Base-by-base conservation (phyloP, 805 yeast genomes). In the Spathaspora girioi region DNA sequence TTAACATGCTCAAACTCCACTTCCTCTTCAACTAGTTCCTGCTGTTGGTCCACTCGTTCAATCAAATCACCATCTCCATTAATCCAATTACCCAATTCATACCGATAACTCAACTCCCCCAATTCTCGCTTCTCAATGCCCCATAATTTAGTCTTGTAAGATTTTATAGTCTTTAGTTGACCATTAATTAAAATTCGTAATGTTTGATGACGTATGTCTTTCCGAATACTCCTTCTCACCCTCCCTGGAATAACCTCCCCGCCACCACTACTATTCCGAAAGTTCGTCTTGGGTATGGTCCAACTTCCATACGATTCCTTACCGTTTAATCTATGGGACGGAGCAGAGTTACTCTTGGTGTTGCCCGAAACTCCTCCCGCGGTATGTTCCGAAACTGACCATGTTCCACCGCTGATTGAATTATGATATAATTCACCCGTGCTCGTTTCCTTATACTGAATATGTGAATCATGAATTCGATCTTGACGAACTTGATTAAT, bases 61-160 rank as follows among this genome's bases (percentile, higher is more conserved):
- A 92, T 78, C 11, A 89, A 78, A 63, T 89, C 96, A 46, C 85
- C 88, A 54, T 81, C 83, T 5, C 91, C 91, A 65, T 87, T 89
- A 57, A 78, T 79, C 97, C 97, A 90, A 45, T 77, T 79, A 0
- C 87, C 88, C 54, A 84, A 79, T 9, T 67, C 71, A 63, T 80
- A 92, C 49, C 74, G 72, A 67, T 75, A 79, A 0, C 86, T 87
- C 57, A 91, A 73, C 58, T 86, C 94, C 32, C 78, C 76, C 2
- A 77, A 72, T 59, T 80, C 85, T 55, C 81, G 78, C 69, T 87
- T 88, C 57, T 87, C 91, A 54, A 82, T 78, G 2, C 98, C 98
- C 99, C 99, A 93, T 41, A 94, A 76, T 64, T 91, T 91, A 31
- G 85, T 82, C 69, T 91, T 90, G 59, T 78, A 79, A 57, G 85